phyloP scores from a whole-genome alignment of 805 yeast species.

The Cyberlindnera meyerae region DNA sequence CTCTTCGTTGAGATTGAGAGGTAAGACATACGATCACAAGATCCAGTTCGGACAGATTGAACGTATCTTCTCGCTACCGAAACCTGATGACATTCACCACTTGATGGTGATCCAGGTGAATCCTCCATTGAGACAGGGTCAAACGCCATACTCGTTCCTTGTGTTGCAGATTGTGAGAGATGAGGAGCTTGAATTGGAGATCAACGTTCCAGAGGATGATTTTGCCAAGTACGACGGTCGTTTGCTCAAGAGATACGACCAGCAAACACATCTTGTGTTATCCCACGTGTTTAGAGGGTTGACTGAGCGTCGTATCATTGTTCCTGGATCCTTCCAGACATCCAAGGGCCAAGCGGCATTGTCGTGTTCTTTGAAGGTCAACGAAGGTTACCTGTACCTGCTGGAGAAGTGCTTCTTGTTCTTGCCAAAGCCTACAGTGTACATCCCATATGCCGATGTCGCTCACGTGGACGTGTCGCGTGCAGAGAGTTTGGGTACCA shows the following conservation, averaged over 20 bases:
- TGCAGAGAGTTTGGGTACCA: conserved; percentile 65
- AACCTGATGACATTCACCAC: conserved; percentile 90
- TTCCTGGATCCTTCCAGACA: conserved; percentile 78
- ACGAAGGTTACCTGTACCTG: conserved; percentile 92
- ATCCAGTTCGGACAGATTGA: conserved; percentile 86
- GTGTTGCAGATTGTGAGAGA: conserved; percentile 85
- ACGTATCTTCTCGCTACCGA: conserved; percentile 86
- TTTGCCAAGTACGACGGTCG: conserved; percentile 75
- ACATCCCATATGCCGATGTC: conserved; percentile 82
- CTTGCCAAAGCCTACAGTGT: conserved; percentile 89
- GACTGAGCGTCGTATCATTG: conserved; percentile 77
- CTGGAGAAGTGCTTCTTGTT: conserved; percentile 87
- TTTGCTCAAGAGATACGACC: conserved; percentile 70
- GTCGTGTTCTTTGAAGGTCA: conserved; percentile 88
- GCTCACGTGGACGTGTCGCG: conserved; percentile 77
- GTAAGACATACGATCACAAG: conserved; percentile 97
- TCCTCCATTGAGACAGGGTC: conserved; percentile 98
- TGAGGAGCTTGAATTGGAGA: conserved; percentile 86
- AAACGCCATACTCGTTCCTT: conserved; percentile 90
- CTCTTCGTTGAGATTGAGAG: conserved; percentile 82
- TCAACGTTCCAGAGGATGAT: conserved; percentile 80
- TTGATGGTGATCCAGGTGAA: conserved; percentile 85
- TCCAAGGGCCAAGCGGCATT: conserved; percentile 80
- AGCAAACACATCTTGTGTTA: conserved; percentile 80
- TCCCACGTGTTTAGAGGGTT: conserved; percentile 86